Base-by-base conservation (phyloP, 2,329 filamentous ascomycete species). In the Grosmannia penicillata region DNA sequence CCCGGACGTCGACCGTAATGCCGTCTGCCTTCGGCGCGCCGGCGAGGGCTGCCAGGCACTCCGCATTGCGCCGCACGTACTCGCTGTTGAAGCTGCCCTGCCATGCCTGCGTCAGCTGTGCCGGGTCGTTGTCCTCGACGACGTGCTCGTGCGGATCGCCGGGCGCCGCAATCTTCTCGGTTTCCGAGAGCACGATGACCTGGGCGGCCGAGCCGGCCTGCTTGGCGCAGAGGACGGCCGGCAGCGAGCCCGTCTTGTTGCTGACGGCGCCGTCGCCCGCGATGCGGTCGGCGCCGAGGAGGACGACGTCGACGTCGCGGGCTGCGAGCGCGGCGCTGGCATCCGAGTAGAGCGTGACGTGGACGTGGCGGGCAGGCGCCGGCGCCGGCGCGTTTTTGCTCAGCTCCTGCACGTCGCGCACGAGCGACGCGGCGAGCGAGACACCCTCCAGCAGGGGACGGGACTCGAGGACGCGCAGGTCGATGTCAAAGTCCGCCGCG, bases 211-310 rank as follows among this genome's bases (percentile, higher is more conserved):
- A 14, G 5, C 19, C 10, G 10, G 4, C 10, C 6, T 38, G 26
- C 38, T 62, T 70, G 8, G 70, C 67, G 36, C 68, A 63, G 2
- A 80, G 57, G 0, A 72, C 63, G 1, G 70, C 65, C 1, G 73
- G 66, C 7, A 81, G 53, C 2, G 73, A 77, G 0, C 78, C 77
- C 0, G 66, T 74, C 53, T 82, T 82, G 55, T 82, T 82, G 52
- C 67, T 74, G 15, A 81, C 69, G 23, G 70, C 66, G 2, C 75
- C 77, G 1, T 57, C 51, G 1, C 57, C 51, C 11, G 69, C 67
- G 39, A 83, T 74, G 5, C 71, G 59, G 49, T 82, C 78, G 2
- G 76, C 75, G 1, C 77, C 77, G 1, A 83, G 57, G 4, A 83
- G 54, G 2, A 82, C 56, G 1, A 78, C 37, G 46, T 81, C 65